Percentiles rank a stretch among this genome's conserved stretches.
These are phyloP conservation scores for Epichloe hybrida DNA, from an alignment of 2,329 filamentous ascomycete species.

Conservation along the genomic window DNA sequence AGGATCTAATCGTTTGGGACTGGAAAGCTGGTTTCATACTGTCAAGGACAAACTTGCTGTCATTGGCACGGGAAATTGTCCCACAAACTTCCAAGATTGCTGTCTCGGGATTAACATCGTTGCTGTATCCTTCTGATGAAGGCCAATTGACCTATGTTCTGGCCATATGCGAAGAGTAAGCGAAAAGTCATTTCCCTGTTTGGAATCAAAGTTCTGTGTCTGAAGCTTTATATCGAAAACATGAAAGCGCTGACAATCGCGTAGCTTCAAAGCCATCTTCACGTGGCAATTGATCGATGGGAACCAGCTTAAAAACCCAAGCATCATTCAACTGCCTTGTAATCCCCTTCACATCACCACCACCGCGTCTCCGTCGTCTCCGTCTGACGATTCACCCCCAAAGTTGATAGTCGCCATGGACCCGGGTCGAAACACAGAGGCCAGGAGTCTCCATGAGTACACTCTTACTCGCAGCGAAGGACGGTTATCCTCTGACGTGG, in stretches of 20 bases:
- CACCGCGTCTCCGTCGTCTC: conserved; percentile 4
- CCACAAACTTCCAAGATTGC: conserved; percentile 29
- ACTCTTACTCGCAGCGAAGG: conserved; percentile 18
- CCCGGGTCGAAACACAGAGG: conserved; percentile 14
- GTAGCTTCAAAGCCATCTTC: conserved; percentile 49
- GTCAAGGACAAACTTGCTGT: conserved; percentile 38
- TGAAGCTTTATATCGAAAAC: not conserved
- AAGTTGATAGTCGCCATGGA: conserved; percentile 29
- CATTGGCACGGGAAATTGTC: conserved; percentile 24
- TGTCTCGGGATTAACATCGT: conserved; percentile 29
- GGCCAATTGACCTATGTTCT: conserved; percentile 27
- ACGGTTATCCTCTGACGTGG: conserved; percentile 17
- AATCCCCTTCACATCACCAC: conserved; percentile 46
- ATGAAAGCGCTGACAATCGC: not conserved
- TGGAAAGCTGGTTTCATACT: conserved; percentile 50
- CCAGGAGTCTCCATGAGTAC: conserved; percentile 19
- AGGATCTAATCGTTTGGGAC: conserved; percentile 67
- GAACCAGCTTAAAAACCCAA: conserved; percentile 34
- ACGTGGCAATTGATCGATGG: conserved; percentile 40
- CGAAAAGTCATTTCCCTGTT: not conserved
- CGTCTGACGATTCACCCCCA: conserved; percentile 11
- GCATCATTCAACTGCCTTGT: conserved; percentile 40
- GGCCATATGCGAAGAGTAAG: conserved; percentile 45
- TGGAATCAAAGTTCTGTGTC: conserved; percentile 9
- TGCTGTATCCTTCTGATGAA: conserved; percentile 17